Evolutionary conservation across 306 rosid species (phyloP).

Genomic region (Sophora flavescens): DNA sequence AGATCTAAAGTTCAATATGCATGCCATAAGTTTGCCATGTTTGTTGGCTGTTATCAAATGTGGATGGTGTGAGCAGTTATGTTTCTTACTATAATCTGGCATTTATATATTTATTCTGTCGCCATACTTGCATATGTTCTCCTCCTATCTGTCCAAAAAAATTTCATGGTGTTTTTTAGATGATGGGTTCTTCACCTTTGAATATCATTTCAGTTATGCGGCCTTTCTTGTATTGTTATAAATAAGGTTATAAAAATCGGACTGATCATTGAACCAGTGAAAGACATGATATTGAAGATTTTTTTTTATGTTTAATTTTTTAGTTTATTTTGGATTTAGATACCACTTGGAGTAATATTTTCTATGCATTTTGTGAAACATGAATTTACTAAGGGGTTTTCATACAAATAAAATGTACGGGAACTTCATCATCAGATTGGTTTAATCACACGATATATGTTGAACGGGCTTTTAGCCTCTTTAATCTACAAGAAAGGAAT

Average conservation of each 20-base stretch:
- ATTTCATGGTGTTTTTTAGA: not conserved
- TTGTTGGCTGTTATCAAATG: not conserved
- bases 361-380: not conserved
- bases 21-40: not conserved
- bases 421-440: not conserved
- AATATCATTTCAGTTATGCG: not conserved
- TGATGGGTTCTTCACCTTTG: not conserved
- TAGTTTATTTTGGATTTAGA: too few species aligned
- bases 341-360: too few species aligned
- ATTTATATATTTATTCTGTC: not conserved
- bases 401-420: not conserved
- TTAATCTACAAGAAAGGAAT: not conserved
- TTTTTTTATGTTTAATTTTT: too few species aligned
- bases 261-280: too few species aligned
- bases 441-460: not conserved
- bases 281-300: not conserved
- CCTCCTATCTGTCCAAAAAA: not conserved
- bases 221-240: not conserved
- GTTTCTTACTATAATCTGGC: not conserved
- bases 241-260: too few species aligned
- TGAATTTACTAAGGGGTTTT: not conserved
- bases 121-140: not conserved
- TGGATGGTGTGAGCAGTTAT: not conserved
- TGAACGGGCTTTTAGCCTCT: not conserved
- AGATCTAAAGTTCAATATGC: slow-evolving; percentile 2